phyloP scores from a whole-genome alignment of 768 basidiomycete species.

The Hortiboletus campestris region DNA sequence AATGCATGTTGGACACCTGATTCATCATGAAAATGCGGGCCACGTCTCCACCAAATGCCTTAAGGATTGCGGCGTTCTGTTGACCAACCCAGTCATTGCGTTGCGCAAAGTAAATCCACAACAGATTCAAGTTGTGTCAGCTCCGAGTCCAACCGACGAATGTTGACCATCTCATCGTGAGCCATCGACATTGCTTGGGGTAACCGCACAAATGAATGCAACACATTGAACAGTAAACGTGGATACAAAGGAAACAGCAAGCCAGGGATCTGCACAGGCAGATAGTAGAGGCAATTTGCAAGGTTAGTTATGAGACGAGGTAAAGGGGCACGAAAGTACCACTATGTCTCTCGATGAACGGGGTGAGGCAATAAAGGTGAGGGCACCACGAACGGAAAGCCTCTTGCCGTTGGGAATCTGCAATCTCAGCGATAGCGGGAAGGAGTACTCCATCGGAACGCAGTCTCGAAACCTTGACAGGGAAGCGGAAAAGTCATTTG shows the following conservation, averaged over 20 bases:
- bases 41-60: conserved; percentile 36
- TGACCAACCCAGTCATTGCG: conserved; percentile 69
- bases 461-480: conserved; percentile 49
- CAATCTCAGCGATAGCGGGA: conserved; percentile 63
- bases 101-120: conserved; percentile 60
- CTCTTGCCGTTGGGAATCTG: conserved; percentile 58
- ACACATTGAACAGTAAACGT: conserved; percentile 39
- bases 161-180: conserved; percentile 63
- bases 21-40: conserved; percentile 43
- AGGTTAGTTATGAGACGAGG: conserved; percentile 44
- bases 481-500: background rate
- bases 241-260: conserved; percentile 54
- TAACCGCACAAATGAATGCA: conserved; percentile 51
- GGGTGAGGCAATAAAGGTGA: background rate
- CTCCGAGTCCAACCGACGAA: conserved; percentile 49
- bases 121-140: conserved; percentile 38
- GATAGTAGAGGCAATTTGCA: conserved; percentile 38
- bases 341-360: conserved; percentile 30
- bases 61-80: conserved; percentile 46
- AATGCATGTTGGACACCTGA: conserved; percentile 66
- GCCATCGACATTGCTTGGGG: conserved; percentile 58
- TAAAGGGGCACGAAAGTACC: conserved; percentile 46
- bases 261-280: conserved; percentile 44
- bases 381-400: conserved; percentile 48
- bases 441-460: conserved; percentile 47